Percentiles rank a stretch among this genome's conserved stretches.
phyloP scores from a whole-genome alignment of 2,329 filamentous ascomycete genomes.

The Aspergillus sp. region DNA sequence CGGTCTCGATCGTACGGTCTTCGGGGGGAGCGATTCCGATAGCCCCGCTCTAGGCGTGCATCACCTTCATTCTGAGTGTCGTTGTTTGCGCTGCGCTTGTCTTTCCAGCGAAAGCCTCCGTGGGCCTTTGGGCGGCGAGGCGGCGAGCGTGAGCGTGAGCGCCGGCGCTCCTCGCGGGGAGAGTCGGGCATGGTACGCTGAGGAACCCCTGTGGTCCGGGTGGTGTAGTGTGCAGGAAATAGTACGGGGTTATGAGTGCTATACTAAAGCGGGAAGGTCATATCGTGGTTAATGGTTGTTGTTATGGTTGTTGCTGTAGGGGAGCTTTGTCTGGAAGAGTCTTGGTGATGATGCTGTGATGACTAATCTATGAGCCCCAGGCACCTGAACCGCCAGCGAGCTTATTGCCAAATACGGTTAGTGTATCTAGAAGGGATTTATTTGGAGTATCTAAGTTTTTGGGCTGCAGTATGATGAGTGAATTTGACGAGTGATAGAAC shows the following conservation, averaged over 20 bases:
- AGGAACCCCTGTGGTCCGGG: too few relatives aligned
- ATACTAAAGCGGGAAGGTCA: not conserved
- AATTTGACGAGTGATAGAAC: not conserved
- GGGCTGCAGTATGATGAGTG: not conserved
- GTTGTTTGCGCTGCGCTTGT: conserved; percentile 51
- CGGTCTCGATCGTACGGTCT: conserved; percentile 23
- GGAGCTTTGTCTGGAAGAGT: not conserved
- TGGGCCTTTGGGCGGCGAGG: conserved; percentile 37
- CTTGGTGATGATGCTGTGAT: not conserved
- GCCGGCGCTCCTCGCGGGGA: conserved; percentile 6
- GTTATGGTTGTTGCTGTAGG: not conserved
- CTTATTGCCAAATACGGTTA: not conserved
- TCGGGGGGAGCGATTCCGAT: conserved; percentile 33
- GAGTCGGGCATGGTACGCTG: conserved; percentile 1
- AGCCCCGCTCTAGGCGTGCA: conserved; percentile 54
- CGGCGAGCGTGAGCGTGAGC: conserved; percentile 17
- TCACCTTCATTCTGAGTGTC: conserved; percentile 45
- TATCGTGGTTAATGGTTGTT: not conserved
- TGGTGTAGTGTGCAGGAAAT: not conserved
- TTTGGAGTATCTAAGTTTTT: not conserved
- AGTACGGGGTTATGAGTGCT: not conserved
- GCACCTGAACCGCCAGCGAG: not conserved
- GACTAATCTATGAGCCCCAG: not conserved
- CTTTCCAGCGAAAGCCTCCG: conserved; percentile 51
- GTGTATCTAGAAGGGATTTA: not conserved